phyloP scores from a whole-genome alignment of 139 green algal genomes.

The Volvox reticuliferus region DNA sequence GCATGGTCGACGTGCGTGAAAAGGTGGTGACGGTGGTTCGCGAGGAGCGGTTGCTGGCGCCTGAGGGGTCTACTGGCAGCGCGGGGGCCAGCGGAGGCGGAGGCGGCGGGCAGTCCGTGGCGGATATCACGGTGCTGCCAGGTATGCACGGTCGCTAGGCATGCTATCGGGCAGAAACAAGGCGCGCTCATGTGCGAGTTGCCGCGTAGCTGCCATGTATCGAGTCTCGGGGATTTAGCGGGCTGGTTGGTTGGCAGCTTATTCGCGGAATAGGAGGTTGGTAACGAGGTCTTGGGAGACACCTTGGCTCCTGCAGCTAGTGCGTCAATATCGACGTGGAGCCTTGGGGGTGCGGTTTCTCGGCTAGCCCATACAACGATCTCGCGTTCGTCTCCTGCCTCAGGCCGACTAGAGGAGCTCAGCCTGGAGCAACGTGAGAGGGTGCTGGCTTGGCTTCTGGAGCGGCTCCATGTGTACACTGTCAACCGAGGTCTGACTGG shows the following conservation, averaged over 20 bases:
- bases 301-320: too few species aligned
- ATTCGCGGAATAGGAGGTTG: too few species aligned
- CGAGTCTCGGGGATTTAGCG: too few species aligned
- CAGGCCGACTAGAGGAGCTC: constrained; percentile 63
- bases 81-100: not conserved
- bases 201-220: too few species aligned
- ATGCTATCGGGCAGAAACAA: too few species aligned
- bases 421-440: constrained; percentile 60
- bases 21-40: constrained; percentile 53
- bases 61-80: not conserved
- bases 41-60: not conserved
- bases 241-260: not conserved
- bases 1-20: constrained; percentile 57
- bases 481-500: not conserved
- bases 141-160: not conserved
- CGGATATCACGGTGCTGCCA: constrained; percentile 27
- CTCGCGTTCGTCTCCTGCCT: not conserved
- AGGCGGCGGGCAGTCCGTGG: too few species aligned
- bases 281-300: too few species aligned
- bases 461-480: constrained; percentile 51
- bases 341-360: too few species aligned
- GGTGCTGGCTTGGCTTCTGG: constrained; percentile 60
- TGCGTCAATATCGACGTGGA: too few species aligned
- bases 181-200: too few species aligned
- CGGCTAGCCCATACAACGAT: too few species aligned